A percentile compares a stretch with the other conserved stretches of the same genome.
These are phyloP conservation scores for Calonectria leucothoes DNA, from an alignment of 2,329 filamentous ascomycete species.

Conservation along the genomic window DNA sequence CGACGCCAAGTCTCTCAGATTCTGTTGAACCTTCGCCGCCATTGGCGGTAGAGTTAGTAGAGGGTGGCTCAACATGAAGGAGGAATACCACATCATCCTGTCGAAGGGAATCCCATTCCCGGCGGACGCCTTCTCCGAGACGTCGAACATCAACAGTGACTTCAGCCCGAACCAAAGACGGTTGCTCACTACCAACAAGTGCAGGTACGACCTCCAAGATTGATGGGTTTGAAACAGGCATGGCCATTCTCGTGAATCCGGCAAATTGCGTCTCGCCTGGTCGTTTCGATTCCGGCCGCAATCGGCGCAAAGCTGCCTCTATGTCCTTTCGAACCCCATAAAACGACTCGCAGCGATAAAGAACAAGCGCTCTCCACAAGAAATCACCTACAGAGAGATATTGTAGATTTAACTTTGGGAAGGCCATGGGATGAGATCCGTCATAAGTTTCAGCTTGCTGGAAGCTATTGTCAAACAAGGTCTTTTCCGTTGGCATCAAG, in stretches of 20 bases:
- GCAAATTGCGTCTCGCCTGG: slow-evolving; percentile 79
- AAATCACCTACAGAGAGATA: slow-evolving; percentile 97
- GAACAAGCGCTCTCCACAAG: slow-evolving; percentile 90
- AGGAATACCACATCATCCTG: slow-evolving; percentile 93
- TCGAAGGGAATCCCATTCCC: slow-evolving; percentile 90
- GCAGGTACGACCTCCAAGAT: slow-evolving; percentile 88
- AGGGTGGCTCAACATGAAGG: slow-evolving; percentile 76
- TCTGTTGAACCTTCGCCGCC: slow-evolving; percentile 57
- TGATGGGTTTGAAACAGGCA: slow-evolving; percentile 86
- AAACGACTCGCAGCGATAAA: slow-evolving; percentile 92
- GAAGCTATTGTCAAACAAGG: slow-evolving; percentile 83
- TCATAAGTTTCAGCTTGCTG: slow-evolving; percentile 88
- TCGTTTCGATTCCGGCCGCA: slow-evolving; percentile 76
- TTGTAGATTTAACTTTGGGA: slow-evolving; percentile 95
- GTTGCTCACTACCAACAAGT: slow-evolving; percentile 83
- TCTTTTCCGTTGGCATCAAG: slow-evolving; percentile 85
- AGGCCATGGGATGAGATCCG: slow-evolving; percentile 85
- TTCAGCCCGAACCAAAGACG: slow-evolving; percentile 88
- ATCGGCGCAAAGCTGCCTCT: slow-evolving; percentile 81
- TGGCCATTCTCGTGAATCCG: slow-evolving; percentile 91
- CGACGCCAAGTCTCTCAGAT: slow-evolving; percentile 74
- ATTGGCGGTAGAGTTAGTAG: slow-evolving; percentile 64
- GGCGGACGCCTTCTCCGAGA: slow-evolving; percentile 78
- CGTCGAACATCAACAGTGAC: slow-evolving; percentile 85
- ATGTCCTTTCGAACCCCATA: slow-evolving; percentile 94